Evolutionary conservation across 2,329 filamentous ascomycete species (phyloP), one percentile per base, ranked within the genome.

Genomic region (Arthrobotrys iridis): DNA sequence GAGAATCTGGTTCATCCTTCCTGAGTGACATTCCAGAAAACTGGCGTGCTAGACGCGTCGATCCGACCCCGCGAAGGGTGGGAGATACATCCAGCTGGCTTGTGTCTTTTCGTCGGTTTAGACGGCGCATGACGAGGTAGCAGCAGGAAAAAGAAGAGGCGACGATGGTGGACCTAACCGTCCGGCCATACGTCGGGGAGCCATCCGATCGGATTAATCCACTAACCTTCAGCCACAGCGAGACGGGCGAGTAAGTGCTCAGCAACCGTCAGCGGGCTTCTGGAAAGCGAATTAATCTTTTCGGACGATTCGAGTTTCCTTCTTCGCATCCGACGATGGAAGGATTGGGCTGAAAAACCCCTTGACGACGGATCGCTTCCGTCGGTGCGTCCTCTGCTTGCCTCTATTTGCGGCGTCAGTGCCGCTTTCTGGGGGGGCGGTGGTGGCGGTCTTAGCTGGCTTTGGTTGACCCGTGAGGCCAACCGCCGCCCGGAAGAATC

Each of bases 311-410:
- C n/a, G n/a, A n/a, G n/a, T n/a, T n/a, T n/a, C n/a, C n/a, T n/a
- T n/a, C 35, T 40, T 40, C 35, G 35, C 11, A 40, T 10, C 35
- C 35, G 35, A 40, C n/a, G n/a, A 18, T n/a, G 20, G 43, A 43
- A 46, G 30, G 11, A 52, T 40, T 5, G 55, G 52, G 15, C 18
- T 35, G 13, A 67, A 67, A 10, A 67, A 20, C 24, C 40, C 52
- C 26, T 24, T 68, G 22, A 68, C 22, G 5, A 68, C 40, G 11
- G 65, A 68, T 6, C 65, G 28, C 40, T 68, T 68, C 43, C 65
- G 52, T 28, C 65, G 37, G 45, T 52, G 55, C 33, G 6, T 7
- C 65, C 48, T 67, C 46, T 52, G 45, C n/a, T 65, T 40, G n/a
- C 24, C 18, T 2, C n/a, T 2, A 30, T n/a, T 52, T 10, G 35